These are phyloP conservation scores for Salvia miltiorrhiza DNA, from an alignment of 257 asterid species.

Conservation along the genomic window DNA sequence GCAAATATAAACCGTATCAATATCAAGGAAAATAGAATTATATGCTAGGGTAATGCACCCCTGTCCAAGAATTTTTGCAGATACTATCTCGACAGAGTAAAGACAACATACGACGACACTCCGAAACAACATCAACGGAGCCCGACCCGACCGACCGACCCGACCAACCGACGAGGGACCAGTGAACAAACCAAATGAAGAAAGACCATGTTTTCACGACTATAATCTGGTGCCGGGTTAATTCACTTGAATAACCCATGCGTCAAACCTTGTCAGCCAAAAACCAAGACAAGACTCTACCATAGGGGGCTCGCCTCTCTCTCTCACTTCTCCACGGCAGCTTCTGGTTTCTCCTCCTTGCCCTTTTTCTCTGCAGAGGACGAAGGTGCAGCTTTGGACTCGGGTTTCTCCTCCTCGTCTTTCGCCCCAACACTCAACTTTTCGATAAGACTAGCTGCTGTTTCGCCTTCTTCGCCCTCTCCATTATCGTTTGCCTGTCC, in stretches of 20 bases:
- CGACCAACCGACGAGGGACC: background rate
- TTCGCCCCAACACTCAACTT: constrained; percentile 49
- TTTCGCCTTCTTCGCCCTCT: constrained; percentile 48
- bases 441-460: constrained; percentile 61
- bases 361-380: constrained; percentile 37
- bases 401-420: constrained; percentile 43
- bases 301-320: constrained; percentile 11
- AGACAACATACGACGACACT: background rate
- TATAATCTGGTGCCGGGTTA: constrained; percentile 15
- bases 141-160: background rate
- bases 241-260: constrained; percentile 33
- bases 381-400: constrained; percentile 29
- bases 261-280: constrained; percentile 30
- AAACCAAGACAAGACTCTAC: constrained; percentile 24
- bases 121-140: constrained; percentile 19
- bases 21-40: constrained; percentile 2
- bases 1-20: background rate
- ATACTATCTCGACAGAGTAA: constrained; percentile 13
- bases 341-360: constrained; percentile 25
- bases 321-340: constrained; percentile 35
- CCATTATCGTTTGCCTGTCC: constrained; percentile 31
- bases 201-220: constrained; percentile 6
- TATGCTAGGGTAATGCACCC: constrained; percentile 31
- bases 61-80: constrained; percentile 13
- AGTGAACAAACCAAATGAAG: constrained; percentile 19